Conservation (phyloP, 2,329 filamentous ascomycete species). For the Pseudogymnoascus sp. region DNA sequence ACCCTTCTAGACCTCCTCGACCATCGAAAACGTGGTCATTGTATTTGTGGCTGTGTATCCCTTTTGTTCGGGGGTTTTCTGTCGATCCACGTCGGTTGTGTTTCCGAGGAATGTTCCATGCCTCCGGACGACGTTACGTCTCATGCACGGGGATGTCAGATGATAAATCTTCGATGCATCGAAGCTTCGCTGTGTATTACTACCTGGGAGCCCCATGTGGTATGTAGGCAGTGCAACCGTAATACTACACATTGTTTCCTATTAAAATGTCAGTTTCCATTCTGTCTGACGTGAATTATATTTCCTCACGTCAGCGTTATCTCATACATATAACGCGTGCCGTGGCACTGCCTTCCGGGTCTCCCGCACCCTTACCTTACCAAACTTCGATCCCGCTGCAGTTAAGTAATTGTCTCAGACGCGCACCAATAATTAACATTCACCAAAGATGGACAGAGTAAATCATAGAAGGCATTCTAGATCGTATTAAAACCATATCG, state of each 20-base stretch:
- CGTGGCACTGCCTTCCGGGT: neutral
- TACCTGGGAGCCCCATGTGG: too few species aligned
- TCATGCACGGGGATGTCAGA: neutral
- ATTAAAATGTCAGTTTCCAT: neutral
- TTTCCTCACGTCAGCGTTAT: neutral
- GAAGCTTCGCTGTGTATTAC: neutral
- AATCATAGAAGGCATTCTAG: neutral
- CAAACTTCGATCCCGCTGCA: neutral
- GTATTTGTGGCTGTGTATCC: neutral
- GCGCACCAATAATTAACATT: neutral
- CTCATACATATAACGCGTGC: neutral
- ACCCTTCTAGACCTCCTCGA: neutral
- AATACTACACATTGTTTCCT: neutral
- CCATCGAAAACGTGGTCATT: neutral
- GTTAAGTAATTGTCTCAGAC: neutral
- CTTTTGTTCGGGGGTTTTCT: neutral
- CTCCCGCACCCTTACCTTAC: neutral
- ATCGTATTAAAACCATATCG: neutral
- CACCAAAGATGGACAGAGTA: neutral
- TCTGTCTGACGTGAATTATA: neutral
- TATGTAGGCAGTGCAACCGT: neutral
- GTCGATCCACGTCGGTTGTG: neutral
- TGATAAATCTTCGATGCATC: neutral
- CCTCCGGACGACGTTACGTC: neutral
- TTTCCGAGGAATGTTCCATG: neutral